Evolutionary conservation across 1,139 yeast species (phyloP), one percentile per base, ranked within the genome.

Genomic region (Magnusiomyces paraingens): DNA sequence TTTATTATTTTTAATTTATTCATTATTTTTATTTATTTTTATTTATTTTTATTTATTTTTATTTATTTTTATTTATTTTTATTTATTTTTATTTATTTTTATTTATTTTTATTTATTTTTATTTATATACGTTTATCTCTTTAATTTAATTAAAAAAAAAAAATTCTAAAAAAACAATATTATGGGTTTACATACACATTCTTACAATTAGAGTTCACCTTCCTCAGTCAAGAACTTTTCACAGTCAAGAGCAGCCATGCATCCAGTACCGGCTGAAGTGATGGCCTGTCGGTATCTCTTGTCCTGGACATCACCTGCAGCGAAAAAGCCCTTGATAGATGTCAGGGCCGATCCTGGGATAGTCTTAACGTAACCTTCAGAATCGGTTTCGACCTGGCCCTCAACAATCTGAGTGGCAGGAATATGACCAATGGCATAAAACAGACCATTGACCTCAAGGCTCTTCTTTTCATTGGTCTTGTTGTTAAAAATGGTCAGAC

Each of bases 241-340:
- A 66, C 94, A 89, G 68, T 93, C 99, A 61, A 93, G 80, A 59
- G 95, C 99, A 64, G 99, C 99, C 97, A 91, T 93, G 79, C 99
- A 93, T 60, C 99, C 99, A 61, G 96, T 81, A 68, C 99, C 99
- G 36, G 99, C 99, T 69, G 97, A 90, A 51, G 99, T 93, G 69
- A 93, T 89, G 57, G 99, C 99, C 77, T 93, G 99, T 83, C 99
- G 87, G 74, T 91, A 93, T 70, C 81, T 82, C 73, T 89, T 86
- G 72, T 93, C 99, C 74, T 93, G 99, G 52, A 93, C 99, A 71
- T 93, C 99, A 75, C 99, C 99, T 58, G 99, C 99, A 58, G 99
- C 99, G 65, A 85, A 93, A 59, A 93, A 87, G 70, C 97, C 98
- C 66, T 81, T 82, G 59, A 91, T 80, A n/a, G 94, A 83, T 51